These are phyloP conservation scores for Chionographis japonica DNA, from an alignment of 106 monocot genomes.

Conservation along the genomic window DNA sequence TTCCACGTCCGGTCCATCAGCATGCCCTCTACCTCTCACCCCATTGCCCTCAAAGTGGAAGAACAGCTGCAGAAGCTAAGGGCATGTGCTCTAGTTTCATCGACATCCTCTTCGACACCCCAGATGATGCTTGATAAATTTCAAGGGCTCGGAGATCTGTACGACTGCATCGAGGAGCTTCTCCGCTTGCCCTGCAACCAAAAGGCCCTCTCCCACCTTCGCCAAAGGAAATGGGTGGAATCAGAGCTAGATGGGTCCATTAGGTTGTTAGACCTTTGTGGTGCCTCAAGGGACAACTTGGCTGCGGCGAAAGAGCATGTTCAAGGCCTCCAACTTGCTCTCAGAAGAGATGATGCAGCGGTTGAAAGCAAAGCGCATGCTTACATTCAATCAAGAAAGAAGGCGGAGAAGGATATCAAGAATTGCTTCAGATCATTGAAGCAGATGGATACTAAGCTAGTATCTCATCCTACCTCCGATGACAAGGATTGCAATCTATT, in stretches of 20 bases:
- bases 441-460: no score
- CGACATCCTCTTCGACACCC: no score
- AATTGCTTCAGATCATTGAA: slow-evolving; percentile 4
- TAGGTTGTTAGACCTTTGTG: neutral
- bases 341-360: neutral
- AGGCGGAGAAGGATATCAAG: slow-evolving; percentile 5
- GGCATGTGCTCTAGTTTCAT: neutral
- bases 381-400: neutral
- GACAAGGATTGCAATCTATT: no score
- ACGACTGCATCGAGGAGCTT: slow-evolving; percentile 7
- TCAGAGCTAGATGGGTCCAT: neutral
- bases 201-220: neutral
- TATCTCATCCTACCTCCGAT: neutral
- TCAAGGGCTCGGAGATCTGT: slow-evolving; percentile 8
- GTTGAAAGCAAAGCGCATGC: neutral
- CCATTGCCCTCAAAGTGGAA: neutral
- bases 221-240: neutral
- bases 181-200: slow-evolving; percentile 4
- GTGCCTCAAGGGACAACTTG: no score
- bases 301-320: no score
- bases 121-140: no score
- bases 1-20: slow-evolving; percentile 38
- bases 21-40: slow-evolving; percentile 34
- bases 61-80: slow-evolving; percentile 24
- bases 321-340: neutral